Percentiles rank a stretch among this genome's conserved stretches.
phyloP scores from a whole-genome alignment of 192 early-diverging fungal species.

The Coemansia sp. region DNA sequence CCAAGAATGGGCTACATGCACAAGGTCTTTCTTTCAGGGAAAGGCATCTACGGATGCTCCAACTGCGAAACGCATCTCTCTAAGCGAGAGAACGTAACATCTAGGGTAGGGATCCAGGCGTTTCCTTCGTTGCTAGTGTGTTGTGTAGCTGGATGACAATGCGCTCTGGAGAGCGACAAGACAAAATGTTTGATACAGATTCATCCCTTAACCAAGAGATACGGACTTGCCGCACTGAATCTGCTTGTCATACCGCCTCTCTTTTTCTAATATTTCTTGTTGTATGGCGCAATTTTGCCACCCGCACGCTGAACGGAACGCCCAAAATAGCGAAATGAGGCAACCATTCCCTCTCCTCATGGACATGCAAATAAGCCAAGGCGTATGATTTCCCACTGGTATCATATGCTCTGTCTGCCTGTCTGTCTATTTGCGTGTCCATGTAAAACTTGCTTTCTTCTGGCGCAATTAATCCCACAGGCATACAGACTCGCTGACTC shows the following conservation, averaged over 20 bases:
- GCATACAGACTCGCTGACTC: neutral
- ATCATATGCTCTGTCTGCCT: neutral
- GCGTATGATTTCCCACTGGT: too few relatives aligned
- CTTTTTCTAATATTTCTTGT: neutral
- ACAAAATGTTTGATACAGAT: too few relatives aligned
- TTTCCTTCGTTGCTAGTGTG: neutral
- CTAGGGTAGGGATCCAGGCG: slow-evolving; percentile 29
- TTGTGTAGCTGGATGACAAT: too few relatives aligned
- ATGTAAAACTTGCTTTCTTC: neutral
- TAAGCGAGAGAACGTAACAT: slow-evolving; percentile 31
- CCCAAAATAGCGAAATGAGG: neutral
- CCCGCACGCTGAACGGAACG: neutral
- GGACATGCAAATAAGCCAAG: too few relatives aligned
- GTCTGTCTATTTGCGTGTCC: neutral
- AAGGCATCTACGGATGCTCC: slow-evolving; percentile 44
- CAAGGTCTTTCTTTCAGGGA: slow-evolving; percentile 40
- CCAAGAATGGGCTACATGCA: slow-evolving; percentile 52
- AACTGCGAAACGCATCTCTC: slow-evolving; percentile 50
- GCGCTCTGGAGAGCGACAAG: too few relatives aligned
- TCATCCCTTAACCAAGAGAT: neutral
- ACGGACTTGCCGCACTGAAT: neutral
- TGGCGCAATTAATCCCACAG: neutral
- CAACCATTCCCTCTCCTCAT: too few relatives aligned
- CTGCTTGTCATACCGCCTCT: neutral
- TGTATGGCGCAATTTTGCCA: neutral